Conservation (phyloP, 179 eudicot species). For the Drosera spatulata region DNA sequence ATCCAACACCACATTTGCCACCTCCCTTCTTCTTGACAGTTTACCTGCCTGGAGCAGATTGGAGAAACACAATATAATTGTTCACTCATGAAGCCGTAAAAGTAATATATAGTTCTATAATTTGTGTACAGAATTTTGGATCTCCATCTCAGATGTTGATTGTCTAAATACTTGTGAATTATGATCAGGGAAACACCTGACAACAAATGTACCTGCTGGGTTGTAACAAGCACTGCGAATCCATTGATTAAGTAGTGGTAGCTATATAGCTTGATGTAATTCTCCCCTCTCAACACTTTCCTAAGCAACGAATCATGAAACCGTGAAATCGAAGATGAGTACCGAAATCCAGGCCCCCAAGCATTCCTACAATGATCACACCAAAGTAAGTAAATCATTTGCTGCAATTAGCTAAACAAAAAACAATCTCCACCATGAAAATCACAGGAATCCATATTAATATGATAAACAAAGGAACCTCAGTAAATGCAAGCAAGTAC, state of each 20-base stretch:
- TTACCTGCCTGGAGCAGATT: conserved; percentile 49
- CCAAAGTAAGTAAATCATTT: not conserved
- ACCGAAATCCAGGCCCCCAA: conserved; percentile 28
- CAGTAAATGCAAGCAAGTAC: conserved; percentile 10
- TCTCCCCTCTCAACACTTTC: conserved; percentile 67
- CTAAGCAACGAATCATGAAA: conserved; percentile 74
- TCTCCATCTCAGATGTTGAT: not conserved
- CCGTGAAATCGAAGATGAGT: conserved; percentile 36
- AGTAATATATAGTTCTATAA: too few species aligned
- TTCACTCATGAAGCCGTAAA: too few species aligned
- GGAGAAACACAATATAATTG: not conserved
- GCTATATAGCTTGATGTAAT: conserved; percentile 80
- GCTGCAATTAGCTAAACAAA: not conserved
- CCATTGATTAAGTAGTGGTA: conserved; percentile 98
- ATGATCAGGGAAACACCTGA: not conserved
- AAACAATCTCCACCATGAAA: not conserved
- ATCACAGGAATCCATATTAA: not conserved
- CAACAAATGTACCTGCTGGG: conserved; percentile 47
- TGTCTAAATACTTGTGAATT: not conserved
- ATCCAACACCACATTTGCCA: conserved; percentile 84
- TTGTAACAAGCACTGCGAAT: conserved; percentile 87
- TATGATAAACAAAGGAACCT: not conserved
- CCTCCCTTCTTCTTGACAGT: conserved; percentile 76
- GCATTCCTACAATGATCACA: conserved; percentile 34
- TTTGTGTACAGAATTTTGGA: not conserved